Base-by-base conservation (phyloP, 495 filamentous ascomycete genomes). In the Trichoderma reesei region DNA sequence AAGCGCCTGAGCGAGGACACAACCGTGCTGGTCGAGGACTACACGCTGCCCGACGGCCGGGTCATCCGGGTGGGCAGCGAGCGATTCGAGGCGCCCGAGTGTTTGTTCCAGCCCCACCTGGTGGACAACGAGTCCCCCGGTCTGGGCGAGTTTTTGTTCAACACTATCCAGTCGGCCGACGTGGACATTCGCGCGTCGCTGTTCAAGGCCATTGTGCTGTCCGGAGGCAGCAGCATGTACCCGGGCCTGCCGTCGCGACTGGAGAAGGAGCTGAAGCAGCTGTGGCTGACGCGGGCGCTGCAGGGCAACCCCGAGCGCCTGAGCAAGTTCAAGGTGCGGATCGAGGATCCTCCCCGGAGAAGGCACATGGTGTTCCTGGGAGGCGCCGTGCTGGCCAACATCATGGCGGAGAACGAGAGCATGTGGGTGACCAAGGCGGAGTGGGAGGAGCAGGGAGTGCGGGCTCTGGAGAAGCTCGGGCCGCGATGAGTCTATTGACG, bases 361-460 rank as follows among this genome's bases (percentile, higher is more conserved):
- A 85, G 92, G 72, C 95, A 99, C 76, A 98, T 99, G 94, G 95
- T 98, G 5, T 99, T 99, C 85, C 76, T 98, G 63, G 94, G 94
- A 65, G 94, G 94, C 71, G 95, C 94, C 9, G 95, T 99, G 59
- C 82, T 99, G 62, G 94, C 94, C 66, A 97, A 96, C 73, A 91
- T 98, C 78, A 98, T 98, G 87, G 91, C 94, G 60, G 92, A 98
- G 74, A 96, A 96, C 77, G 90, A 96, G 70, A 88, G 88, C 73
- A 98, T 98, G 94, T 98, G 94, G 94, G 93, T 98, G 62, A 87
- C 88, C 60, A 96, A 96, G 80, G 82, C 88, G 71, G 95, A 98
- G 76, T 98, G 95, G 95, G 80, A 91, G 71, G 94, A 98, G 79
- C 88, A 96, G 75, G 94, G 94, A 18, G 72, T 88, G n/a, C 82